phyloP scores from a whole-genome alignment of 169 alveolate species.

The Plasmodium berghei region DNA sequence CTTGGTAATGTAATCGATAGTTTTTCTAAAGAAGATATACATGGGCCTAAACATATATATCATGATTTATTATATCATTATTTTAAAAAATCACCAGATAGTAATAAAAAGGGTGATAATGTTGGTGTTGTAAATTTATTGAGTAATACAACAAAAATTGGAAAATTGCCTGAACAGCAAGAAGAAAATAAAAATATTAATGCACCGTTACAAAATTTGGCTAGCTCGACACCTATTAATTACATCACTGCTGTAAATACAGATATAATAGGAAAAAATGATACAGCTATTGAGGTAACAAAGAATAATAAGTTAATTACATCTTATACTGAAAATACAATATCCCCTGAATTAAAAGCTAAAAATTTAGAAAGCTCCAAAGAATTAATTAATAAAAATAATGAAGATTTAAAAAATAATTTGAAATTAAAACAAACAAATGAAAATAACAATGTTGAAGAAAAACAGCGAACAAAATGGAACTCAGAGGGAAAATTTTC shows the following conservation, averaged over 20 bases:
- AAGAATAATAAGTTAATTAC: not conserved
- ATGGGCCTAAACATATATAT: constrained; percentile 75
- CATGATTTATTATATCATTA: constrained; percentile 73
- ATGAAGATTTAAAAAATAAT: constrained; percentile 12
- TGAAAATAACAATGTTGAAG: constrained; percentile 12
- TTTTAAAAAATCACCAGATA: constrained; percentile 61
- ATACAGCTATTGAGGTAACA: not conserved
- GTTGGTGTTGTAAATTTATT: not conserved
- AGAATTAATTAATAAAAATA: not conserved
- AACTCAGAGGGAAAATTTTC: constrained; percentile 26
- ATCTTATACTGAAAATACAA: not conserved
- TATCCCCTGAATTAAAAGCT: constrained; percentile 22
- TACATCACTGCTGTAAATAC: too few species aligned
- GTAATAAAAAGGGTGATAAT: constrained; percentile 4
- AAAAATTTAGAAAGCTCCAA: constrained; percentile 8
- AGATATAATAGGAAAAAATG: too few species aligned
- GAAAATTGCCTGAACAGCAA: too few species aligned
- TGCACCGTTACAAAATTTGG: too few species aligned
- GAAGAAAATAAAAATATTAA: too few species aligned
- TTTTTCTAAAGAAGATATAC: constrained; percentile 79
- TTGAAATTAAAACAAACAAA: constrained; percentile 12
- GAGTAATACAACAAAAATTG: not conserved
- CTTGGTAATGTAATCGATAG: constrained; percentile 89
- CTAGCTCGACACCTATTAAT: too few species aligned
- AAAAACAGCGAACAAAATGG: constrained; percentile 41